Evolutionary conservation across 2,329 filamentous ascomycete genomes (phyloP), one percentile per base, ranked within the genome.

Genomic region (Tympanopsis confertula): DNA sequence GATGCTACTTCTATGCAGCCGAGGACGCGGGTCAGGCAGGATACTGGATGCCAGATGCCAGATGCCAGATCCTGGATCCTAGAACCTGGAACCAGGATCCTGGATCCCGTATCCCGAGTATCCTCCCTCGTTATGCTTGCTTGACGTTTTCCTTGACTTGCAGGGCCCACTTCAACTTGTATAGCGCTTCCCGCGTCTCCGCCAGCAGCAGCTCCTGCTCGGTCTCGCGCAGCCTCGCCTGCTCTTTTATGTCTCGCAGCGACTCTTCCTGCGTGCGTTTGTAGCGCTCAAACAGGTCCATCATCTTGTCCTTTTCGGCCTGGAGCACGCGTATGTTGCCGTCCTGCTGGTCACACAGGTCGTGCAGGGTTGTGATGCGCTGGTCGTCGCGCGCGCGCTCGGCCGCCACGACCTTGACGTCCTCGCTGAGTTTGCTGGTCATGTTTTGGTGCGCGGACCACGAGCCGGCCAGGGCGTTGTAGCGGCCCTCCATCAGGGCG

Each of bases 121-220:
- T 13, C 10, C 3, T 15, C 7, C 18, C 26, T 63, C 53, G 77
- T 54, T 70, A 56, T 5, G 72, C 69, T 39, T 62, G 71, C 40
- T 63, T 65, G 39, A 79, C 66, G 44, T 71, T 77, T 42, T 71
- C 59, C 59, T 82, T 78, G 37, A 83, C 69, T 38, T 70, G 75
- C 45, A 87, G 66, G 13, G 82, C 79, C 82, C 82, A 87, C 50
- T 66, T 74, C 56, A 88, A 67, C 61, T 85, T 75, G 44, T 76
- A 66, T 37, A 83, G 61, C n/a, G 73, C 70, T 47, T 71, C 64
- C 45, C 67, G 65, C 32, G 78, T 62, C 50, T 79, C 73, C 26
- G 67, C 57, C n/a, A 82, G 58, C 19, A 74, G 62, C 40, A 56
- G 56, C 44, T 75, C 65, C 47, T 82, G 79, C 50, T 81, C 71